Evolutionary conservation across 106 monocot genomes (phyloP).

Genomic region (Dendrobium chrysotoxum): DNA sequence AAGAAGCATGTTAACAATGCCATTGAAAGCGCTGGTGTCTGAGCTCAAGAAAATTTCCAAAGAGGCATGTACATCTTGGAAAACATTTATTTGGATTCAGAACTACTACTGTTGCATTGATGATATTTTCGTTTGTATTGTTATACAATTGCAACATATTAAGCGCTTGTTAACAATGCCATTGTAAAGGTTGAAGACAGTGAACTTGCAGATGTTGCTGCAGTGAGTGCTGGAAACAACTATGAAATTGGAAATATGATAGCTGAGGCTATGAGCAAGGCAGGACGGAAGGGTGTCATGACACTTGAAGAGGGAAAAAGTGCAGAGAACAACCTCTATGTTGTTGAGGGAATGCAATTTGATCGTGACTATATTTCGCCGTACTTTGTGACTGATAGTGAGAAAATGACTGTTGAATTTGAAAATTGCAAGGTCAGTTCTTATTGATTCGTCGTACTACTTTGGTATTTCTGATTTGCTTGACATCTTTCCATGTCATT

Average conservation of each 20-base stretch:
- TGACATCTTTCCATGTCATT: background rate
- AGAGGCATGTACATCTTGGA: conserved; percentile 26
- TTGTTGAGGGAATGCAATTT: too few species aligned
- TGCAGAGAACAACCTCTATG: too few species aligned
- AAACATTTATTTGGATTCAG: background rate
- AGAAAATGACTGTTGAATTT: conserved; percentile 90
- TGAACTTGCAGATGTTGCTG: conserved; percentile 92
- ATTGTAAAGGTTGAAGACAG: conserved; percentile 80
- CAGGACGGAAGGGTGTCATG: conserved; percentile 92
- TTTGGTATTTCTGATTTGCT: background rate
- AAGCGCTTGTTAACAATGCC: background rate
- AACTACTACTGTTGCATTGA: background rate
- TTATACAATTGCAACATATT: background rate
- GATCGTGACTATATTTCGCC: too few species aligned
- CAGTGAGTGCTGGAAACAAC: too few species aligned
- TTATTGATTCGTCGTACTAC: background rate
- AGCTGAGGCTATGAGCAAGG: conserved; percentile 95
- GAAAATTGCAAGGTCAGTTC: conserved; percentile 84
- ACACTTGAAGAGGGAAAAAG: too few species aligned
- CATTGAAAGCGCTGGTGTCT: conserved; percentile 41
- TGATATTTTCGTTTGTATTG: background rate
- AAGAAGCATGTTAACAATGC: conserved; percentile 69
- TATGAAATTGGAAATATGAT: conserved; percentile 99
- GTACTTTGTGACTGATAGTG: conserved; percentile 92
- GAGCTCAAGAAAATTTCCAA: conserved; percentile 61